These are phyloP conservation scores for grape (Vitis vinifera) DNA, from an alignment of 164 flowering plant genomes.

Conservation along the genomic window DNA sequence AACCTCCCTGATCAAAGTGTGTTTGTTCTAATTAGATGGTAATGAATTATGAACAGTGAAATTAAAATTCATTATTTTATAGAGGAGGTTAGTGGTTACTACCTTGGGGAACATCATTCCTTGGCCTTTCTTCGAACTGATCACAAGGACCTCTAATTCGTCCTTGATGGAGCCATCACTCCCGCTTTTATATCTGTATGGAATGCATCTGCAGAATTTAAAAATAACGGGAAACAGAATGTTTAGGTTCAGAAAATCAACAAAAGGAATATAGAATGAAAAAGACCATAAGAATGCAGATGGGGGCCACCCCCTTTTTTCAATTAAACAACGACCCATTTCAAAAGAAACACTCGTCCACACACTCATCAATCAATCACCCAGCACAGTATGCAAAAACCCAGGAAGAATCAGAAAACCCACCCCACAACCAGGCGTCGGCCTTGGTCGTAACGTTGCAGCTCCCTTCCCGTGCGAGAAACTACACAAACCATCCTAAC, in stretches of 20 bases:
- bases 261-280: neutral
- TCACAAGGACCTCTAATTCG: slow-evolving; percentile 52
- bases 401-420: slow-evolving; percentile 6
- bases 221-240: neutral
- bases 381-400: no score
- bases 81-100: neutral
- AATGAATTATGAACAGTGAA: neutral
- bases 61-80: neutral
- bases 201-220: slow-evolving; percentile 51
- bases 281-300: no score
- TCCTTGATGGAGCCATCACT: slow-evolving; percentile 9
- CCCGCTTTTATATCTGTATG: slow-evolving; percentile 45
- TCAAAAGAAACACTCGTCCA: neutral
- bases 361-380: no score
- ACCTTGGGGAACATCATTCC: slow-evolving; percentile 68
- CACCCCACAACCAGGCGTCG: slow-evolving; percentile 63
- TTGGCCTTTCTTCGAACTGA: slow-evolving; percentile 56
- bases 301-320: neutral
- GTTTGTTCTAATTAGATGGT: neutral
- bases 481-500: slow-evolving; percentile 39
- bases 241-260: neutral
- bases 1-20: slow-evolving; percentile 45
- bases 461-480: slow-evolving; percentile 52
- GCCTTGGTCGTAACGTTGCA: slow-evolving; percentile 54
- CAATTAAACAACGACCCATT: neutral